phyloP scores from a whole-genome alignment of 2,329 filamentous ascomycete genomes.

The Zymoseptoria crescenta region DNA sequence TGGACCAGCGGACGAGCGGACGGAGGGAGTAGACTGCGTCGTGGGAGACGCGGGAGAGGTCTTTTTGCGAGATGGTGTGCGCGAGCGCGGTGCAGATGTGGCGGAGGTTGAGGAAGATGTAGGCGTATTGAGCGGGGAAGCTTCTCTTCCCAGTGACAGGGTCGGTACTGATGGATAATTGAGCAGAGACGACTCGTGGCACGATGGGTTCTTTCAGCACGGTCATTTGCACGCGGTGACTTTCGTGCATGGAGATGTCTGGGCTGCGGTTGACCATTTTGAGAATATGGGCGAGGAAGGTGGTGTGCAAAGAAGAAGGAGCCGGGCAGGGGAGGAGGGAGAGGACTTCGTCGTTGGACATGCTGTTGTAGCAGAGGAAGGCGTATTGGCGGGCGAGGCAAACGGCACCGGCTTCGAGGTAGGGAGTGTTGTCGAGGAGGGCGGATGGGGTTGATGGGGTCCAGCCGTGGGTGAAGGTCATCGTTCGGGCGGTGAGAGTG shows the following conservation, averaged over 20 bases:
- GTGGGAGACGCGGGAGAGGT: slow-evolving; percentile 26
- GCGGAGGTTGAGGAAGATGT: slow-evolving; percentile 65
- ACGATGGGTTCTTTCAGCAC: slow-evolving; percentile 66
- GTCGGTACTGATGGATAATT: slow-evolving; percentile 68
- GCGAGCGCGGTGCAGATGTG: slow-evolving; percentile 41
- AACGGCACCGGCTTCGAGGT: slow-evolving; percentile 26
- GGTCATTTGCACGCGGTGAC: slow-evolving; percentile 51
- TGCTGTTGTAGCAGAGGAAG: slow-evolving; percentile 34
- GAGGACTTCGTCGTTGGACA: slow-evolving; percentile 44
- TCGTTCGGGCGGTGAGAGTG: slow-evolving; percentile 28
- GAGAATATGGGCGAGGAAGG: slow-evolving; percentile 58
- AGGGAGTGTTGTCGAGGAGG: slow-evolving; percentile 18
- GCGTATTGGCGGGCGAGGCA: slow-evolving; percentile 29
- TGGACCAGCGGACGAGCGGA: slow-evolving; percentile 70
- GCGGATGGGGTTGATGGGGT: neutral
- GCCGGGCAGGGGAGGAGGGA: slow-evolving; percentile 32
- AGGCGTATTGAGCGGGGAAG: slow-evolving; percentile 66
- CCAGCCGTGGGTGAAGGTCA: slow-evolving; percentile 25
- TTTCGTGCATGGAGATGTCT: slow-evolving; percentile 64
- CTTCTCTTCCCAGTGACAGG: slow-evolving; percentile 53
- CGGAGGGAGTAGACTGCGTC: slow-evolving; percentile 66
- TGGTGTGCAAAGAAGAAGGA: slow-evolving; percentile 53
- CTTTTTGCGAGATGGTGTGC: slow-evolving; percentile 16
- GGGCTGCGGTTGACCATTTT: slow-evolving; percentile 63
- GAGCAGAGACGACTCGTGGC: slow-evolving; percentile 68